Conservation (phyloP, 2,329 filamentous ascomycete species). For the Blumeriella jaapii region DNA sequence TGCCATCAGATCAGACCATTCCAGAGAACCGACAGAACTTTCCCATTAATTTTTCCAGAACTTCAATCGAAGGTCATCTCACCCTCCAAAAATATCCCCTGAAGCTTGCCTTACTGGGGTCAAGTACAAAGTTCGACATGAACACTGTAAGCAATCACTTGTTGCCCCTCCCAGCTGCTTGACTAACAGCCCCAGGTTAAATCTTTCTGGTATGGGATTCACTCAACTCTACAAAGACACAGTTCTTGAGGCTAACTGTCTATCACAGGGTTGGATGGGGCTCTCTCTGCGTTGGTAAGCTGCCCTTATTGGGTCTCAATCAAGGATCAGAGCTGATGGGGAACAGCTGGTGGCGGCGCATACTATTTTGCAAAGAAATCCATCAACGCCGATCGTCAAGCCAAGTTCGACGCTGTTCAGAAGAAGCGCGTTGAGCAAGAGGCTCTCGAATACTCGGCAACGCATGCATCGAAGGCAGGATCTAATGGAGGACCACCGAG, state of each 20-base stretch:
- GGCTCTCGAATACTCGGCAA: constrained; percentile 39
- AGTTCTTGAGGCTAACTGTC: constrained; percentile 14
- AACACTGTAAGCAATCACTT: constrained; percentile 39
- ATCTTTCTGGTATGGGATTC: constrained; percentile 49
- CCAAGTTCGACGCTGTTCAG: constrained; percentile 53
- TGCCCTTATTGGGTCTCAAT: not conserved
- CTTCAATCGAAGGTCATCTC: no score
- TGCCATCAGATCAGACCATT: no score
- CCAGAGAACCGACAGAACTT: no score
- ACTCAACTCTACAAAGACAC: constrained; percentile 1
- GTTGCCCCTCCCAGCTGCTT: constrained; percentile 1
- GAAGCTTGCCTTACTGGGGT: no score
- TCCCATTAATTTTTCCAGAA: no score
- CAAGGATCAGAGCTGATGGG: constrained; percentile 9
- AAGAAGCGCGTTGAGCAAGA: constrained; percentile 46
- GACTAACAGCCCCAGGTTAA: constrained; percentile 37
- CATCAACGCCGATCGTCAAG: constrained; percentile 81
- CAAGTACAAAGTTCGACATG: constrained; percentile 32
- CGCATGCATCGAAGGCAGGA: constrained; percentile 14
- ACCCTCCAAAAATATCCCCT: no score
- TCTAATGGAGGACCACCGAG: constrained; percentile 39
- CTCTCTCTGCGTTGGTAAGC: constrained; percentile 68
- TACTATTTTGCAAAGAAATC: constrained; percentile 93
- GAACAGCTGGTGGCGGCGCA: constrained; percentile 69
- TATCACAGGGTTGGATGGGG: constrained; percentile 75